Percentiles rank a stretch among this genome's conserved stretches.
Conservation (phyloP, 805 yeast genomes). For the Ogataea minuta region DNA sequence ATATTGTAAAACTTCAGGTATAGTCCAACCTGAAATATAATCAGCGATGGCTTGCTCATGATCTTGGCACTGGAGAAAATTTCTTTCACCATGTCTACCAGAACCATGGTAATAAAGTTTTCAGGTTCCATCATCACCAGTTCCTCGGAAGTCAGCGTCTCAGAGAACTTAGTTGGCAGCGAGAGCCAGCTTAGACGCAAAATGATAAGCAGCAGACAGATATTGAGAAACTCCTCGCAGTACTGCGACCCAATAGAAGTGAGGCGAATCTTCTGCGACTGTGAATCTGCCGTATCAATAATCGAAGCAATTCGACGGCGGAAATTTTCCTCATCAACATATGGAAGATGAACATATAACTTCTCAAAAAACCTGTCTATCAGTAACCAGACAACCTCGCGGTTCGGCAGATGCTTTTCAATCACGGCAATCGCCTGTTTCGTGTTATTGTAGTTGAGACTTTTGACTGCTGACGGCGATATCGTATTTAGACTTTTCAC, state of each 20-base stretch:
- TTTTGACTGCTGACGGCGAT: conserved; percentile 34
- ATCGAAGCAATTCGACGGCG: conserved; percentile 42
- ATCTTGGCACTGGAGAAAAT: conserved; percentile 42
- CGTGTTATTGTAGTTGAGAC: conserved; percentile 40
- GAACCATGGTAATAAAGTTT: conserved; percentile 39
- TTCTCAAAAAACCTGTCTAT: conserved; percentile 58
- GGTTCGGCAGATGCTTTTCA: conserved; percentile 51
- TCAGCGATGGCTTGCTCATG: conserved; percentile 44
- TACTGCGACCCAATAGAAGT: conserved; percentile 34
- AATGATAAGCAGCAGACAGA: conserved; percentile 52
- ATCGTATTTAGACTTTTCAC: conserved; percentile 28
- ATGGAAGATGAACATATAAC: conserved; percentile 65
- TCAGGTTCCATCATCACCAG: conserved; percentile 38
- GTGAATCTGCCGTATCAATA: conserved; percentile 42
- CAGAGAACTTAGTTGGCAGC: conserved; percentile 40
- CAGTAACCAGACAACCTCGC: conserved; percentile 52
- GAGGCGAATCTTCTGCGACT: conserved; percentile 30
- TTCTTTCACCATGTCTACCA: conserved; percentile 46
- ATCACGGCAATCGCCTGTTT: conserved; percentile 39
- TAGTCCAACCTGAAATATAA: conserved; percentile 58
- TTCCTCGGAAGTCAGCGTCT: conserved; percentile 33
- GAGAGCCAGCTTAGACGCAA: conserved; percentile 57
- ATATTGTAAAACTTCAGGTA: conserved; percentile 54
- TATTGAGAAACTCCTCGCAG: conserved; percentile 44
- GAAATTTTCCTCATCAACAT: conserved; percentile 56